These are phyloP conservation scores for Leccinellum albellum DNA, from an alignment of 768 basidiomycete species.

Conservation along the genomic window DNA sequence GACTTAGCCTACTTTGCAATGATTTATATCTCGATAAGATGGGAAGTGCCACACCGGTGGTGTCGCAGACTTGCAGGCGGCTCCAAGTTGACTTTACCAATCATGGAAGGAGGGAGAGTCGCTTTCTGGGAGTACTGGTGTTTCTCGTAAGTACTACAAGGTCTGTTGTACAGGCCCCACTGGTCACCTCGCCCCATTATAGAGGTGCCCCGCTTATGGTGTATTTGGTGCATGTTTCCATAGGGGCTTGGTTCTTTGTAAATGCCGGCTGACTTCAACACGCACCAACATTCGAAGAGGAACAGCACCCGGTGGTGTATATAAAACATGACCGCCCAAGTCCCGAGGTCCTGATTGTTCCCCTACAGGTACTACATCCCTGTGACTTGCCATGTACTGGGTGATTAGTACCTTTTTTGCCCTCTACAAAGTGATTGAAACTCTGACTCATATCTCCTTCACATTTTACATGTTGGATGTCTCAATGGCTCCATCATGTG, in stretches of 20 bases:
- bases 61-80: not conserved
- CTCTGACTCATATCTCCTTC: not conserved
- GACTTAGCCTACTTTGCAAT: not conserved
- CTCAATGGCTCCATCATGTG: not conserved
- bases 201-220: not conserved
- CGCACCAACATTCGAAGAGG: not conserved
- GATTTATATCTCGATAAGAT: too few species aligned
- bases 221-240: not conserved
- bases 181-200: not conserved
- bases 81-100: not conserved
- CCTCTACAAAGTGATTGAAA: not conserved
- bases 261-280: not conserved
- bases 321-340: not conserved
- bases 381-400: not conserved
- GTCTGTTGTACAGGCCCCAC: not conserved
- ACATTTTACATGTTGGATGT: not conserved
- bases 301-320: not conserved
- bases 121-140: too few species aligned
- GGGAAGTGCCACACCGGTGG: too few species aligned
- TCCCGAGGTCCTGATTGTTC: not conserved
- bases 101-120: too few species aligned
- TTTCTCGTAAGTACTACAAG: too few species aligned
- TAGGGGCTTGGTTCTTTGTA: not conserved
- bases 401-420: not conserved
- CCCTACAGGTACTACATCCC: not conserved